Conservation (phyloP, 2,329 filamentous ascomycete species). For the Sporothrix mexicana region DNA sequence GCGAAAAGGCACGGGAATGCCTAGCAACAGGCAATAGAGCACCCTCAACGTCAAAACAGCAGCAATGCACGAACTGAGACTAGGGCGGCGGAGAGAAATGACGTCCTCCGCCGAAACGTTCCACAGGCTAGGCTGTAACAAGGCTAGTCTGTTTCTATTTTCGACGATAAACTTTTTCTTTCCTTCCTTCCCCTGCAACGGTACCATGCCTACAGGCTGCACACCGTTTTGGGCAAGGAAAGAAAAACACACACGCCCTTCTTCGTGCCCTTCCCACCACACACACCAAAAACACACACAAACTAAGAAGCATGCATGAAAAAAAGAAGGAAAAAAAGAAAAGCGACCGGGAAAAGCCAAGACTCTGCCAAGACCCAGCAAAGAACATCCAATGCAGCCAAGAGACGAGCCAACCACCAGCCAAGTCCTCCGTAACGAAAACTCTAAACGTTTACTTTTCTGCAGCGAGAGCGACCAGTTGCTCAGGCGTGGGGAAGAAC, state of each 20-base stretch:
- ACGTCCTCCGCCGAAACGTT: constrained; percentile 31
- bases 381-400: background rate
- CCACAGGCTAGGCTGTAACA: background rate
- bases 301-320: constrained; percentile 1
- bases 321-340: background rate
- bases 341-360: constrained; percentile 25
- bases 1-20: background rate
- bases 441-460: constrained; percentile 10
- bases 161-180: constrained; percentile 38
- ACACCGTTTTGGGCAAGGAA: constrained; percentile 16
- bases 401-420: constrained; percentile 21
- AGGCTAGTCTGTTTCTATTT: constrained; percentile 37
- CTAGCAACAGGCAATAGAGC: background rate
- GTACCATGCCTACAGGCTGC: constrained; percentile 28
- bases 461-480: constrained; percentile 1
- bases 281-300: background rate
- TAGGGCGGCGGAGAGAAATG: constrained; percentile 29
- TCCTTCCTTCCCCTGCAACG: constrained; percentile 19
- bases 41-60: constrained; percentile 20
- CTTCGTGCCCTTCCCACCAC: background rate
- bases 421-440: background rate
- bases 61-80: constrained; percentile 15
- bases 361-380: constrained; percentile 25
- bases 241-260: constrained; percentile 16
- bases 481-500: background rate